Evolutionary conservation across 352 stramenopile genomes (phyloP), one percentile per base, ranked within the genome.

Genomic region (Blastocystis sp.): DNA sequence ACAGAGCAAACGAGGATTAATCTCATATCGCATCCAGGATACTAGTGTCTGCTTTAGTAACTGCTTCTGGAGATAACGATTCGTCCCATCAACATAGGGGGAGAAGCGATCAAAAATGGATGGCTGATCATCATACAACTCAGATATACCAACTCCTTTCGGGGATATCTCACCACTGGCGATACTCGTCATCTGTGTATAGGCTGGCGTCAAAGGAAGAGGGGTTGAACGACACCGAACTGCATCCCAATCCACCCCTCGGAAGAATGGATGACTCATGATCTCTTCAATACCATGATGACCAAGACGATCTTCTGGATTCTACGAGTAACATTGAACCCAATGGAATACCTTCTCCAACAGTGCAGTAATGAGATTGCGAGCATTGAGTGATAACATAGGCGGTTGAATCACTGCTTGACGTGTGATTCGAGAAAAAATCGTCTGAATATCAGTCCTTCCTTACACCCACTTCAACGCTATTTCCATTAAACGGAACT

Each of bases 351-450:
- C 71, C 35, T 69, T 66, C 67, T 89, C 54, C 14, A 95, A 89
- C 32, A 95, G 71, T 0, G 91, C 90, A 46, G 90, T 91, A n/a
- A 95, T 61, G 11, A 95, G 80, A 0, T 90, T 92, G 42, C 92
- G 90, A 0, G 92, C 92, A 37, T 94, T 90, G 39, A 93, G 90
- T 12, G 92, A 94, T 73, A 95, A 92, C 32, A 87, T 75, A 35
- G 86, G 90, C 39, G 92, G 92, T 57, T 94, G 92, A 7, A 91
- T 90, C 39, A 94, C 73, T 63, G 91, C 91, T 52, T 93, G 89
- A 71, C 93, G 91, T 29, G 94, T 89, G 67, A 95, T 95, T 88
- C 94, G 94, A 66, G 93, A 91, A 88, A 95, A 95, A 83, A 94
- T 94, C 73, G 91, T 90, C 86, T 94, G 92, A 35, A 90, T 90